Evolutionary conservation across 148 eudicot species (phyloP), one percentile per base, ranked within the genome.

Genomic region (Arbutus unedo): DNA sequence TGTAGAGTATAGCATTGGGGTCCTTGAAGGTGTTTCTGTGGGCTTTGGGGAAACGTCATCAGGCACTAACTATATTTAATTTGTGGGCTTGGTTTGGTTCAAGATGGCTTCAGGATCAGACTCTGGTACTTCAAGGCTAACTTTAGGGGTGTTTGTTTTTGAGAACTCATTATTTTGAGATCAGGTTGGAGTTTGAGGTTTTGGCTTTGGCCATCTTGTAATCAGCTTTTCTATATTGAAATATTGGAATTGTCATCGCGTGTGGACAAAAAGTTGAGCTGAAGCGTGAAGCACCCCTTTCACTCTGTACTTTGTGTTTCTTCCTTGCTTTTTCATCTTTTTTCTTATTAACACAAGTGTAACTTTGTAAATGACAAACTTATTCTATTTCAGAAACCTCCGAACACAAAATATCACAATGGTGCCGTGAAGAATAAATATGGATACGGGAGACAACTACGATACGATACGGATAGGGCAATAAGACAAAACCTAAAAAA

Each of bases 121-220:
- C 11, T 5, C n/a, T 4, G 6, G 15, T 25, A 67, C 44, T 67
- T 67, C 6, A 25, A 45, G 31, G 44, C 73, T 31, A 10, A 31
- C 73, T 38, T 67, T 67, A 14, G 73, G 45, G 38, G 44, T 44
- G 11, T 67, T 67, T 10, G 15, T 31, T 10, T 25, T 25, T 4
- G 73, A 25, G 44, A 67, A 44, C 15, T 72, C 18, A 70, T 15
- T 45, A n/a, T 16, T 43, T 50, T 45, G n/a, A 72, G 50, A 44
- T 18, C n/a, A 3, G 50, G 48, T 72, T 72, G 44, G 38, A 16
- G 21, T 43, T 45, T 72, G 50, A 72, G 51, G 73, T 31, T 67
- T 67, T 67, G 73, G 73, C 73, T 43, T 23, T 72, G 6, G 51
- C 45, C 50, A 44, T 72, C 50, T 67, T 67, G 72, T 72, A 72